Conservation (phyloP, 495 filamentous ascomycete species). For the Bathelium albidoporum region DNA sequence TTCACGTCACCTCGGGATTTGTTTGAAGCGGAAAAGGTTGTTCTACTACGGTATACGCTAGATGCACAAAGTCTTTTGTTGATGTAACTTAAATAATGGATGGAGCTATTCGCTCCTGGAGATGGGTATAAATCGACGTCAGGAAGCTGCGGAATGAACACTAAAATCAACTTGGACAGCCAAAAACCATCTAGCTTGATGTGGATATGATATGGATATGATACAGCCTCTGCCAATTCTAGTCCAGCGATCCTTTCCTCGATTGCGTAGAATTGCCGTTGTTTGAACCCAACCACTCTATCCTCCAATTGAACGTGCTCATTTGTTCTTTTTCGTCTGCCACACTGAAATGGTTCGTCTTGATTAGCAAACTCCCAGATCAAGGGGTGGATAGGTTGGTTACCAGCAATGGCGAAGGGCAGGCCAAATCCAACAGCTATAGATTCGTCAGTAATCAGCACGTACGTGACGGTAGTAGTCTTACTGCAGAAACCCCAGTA, state of each 20-base stretch:
- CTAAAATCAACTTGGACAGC: not conserved
- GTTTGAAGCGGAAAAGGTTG: too few species aligned
- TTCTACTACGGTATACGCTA: too few species aligned
- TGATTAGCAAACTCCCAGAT: conserved; percentile 17
- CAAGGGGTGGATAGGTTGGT: conserved; percentile 7
- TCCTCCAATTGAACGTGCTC: not conserved
- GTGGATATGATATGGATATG: not conserved
- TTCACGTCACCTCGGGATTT: too few species aligned
- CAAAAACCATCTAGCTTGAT: too few species aligned
- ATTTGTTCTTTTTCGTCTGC: conserved; percentile 64
- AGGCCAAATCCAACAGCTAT: conserved; percentile 62
- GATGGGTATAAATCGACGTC: not conserved
- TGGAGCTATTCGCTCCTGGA: too few species aligned
- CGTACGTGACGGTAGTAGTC: conserved; percentile 21
- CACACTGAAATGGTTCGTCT: conserved; percentile 48
- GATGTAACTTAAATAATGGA: too few species aligned
- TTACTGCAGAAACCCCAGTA: conserved; percentile 74
- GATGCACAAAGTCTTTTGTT: too few species aligned
- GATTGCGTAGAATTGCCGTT: not conserved
- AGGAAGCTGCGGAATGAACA: not conserved
- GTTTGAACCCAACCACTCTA: not conserved
- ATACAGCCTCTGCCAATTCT: not conserved
- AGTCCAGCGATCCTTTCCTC: not conserved
- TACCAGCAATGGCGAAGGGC: conserved; percentile 77
- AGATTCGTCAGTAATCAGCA: conserved; percentile 9